Evolutionary conservation across 2,329 filamentous ascomycete genomes (phyloP), one percentile per base, ranked within the genome.

Genomic region (Hypoxylon sp.): DNA sequence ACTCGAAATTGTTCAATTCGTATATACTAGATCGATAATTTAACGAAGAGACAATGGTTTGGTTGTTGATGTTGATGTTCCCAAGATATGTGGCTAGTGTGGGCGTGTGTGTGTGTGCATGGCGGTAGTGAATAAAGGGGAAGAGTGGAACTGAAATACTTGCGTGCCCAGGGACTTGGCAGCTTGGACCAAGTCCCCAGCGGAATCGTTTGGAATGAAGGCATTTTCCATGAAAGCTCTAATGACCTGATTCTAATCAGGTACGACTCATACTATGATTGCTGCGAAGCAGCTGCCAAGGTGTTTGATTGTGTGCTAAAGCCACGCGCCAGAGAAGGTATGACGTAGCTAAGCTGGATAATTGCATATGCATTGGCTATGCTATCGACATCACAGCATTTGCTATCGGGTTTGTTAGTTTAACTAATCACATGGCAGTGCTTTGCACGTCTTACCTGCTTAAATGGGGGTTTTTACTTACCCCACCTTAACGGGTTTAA

Each of bases 261-360:
- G 48, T 37, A 53, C 50, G 50, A 62, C 39, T 54, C 51, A 62
- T 55, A 42, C 39, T 55, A 32, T 35, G 27, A 53, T 31, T 62
- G 50, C 39, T 37, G 39, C 24, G 24, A 61, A 47, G 35, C 44
- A 24, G 1, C 50, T 55, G 51, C 42, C 51, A 50, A 55, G 59
- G n/a, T 11, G n/a, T 35, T 42, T 29, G 13, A 50, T 60, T 32
- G 11, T 31, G 21, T 31, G 35, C 24, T 19, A n/a, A 54, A 53
- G 17, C 59, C 39, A 59, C 31, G 54, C 48, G 39, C 53, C 47
- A 39, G 32, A 52, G 61, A 46, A 19, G 29, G 7, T 24, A 53
- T 59, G 53, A 63, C 53, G 60, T 63, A 52, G 24, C 2, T 8
- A 24, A 47, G 8, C n/a, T 19, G 37, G 37, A 46, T 63, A 32